Conservation (phyloP, 352 stramenopile species). For the Globisporangium nagaii region DNA sequence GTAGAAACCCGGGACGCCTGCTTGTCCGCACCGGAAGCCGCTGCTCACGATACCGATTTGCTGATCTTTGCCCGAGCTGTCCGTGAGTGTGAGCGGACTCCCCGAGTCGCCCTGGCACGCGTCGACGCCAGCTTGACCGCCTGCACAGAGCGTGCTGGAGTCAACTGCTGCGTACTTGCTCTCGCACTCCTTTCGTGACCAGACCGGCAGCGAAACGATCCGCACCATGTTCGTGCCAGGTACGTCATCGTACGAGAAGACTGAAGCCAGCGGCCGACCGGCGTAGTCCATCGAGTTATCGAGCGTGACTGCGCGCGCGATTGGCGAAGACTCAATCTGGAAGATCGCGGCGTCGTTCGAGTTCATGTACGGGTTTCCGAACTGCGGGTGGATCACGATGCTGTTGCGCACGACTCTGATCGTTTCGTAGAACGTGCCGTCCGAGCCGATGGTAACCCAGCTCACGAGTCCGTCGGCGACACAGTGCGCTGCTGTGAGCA, state of each 20-base stretch:
- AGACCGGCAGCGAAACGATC: neutral
- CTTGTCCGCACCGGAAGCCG: neutral
- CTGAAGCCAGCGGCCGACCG: neutral
- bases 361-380: neutral
- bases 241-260: neutral
- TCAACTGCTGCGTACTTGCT: neutral
- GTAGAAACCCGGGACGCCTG: neutral
- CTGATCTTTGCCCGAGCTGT: neutral
- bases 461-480: neutral
- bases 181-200: neutral
- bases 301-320: neutral
- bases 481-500: neutral
- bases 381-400: neutral
- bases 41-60: neutral
- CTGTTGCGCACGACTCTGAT: neutral
- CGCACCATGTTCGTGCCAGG: neutral
- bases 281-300: neutral
- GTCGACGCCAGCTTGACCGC: neutral
- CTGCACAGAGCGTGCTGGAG: neutral
- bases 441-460: neutral
- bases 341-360: neutral
- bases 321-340: neutral
- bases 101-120: neutral
- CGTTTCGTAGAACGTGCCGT: neutral
- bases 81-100: neutral